A percentile compares a stretch with the other conserved stretches of the same genome.
Conservation (phyloP, 1,139 yeast genomes). For the Suhomyces bribrorum region DNA sequence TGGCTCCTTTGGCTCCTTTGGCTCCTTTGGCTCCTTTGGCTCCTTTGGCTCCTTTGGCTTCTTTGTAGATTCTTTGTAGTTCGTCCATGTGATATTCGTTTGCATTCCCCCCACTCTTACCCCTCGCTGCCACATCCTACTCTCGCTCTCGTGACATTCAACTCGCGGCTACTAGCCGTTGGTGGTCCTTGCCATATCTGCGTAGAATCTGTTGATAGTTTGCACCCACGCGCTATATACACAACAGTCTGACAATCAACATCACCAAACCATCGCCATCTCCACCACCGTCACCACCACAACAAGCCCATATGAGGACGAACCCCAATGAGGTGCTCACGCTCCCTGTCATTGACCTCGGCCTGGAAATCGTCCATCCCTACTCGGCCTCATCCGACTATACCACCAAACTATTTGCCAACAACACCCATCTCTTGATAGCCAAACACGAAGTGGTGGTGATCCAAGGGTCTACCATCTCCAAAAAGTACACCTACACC, state of each 20-base stretch:
- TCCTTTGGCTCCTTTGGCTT: too few relatives aligned
- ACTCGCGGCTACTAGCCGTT: too few relatives aligned
- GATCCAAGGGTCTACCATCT: slow-evolving; percentile 50
- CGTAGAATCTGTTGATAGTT: too few relatives aligned
- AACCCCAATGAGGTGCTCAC: slow-evolving; percentile 14
- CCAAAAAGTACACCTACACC: slow-evolving; percentile 51
- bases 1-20: too few relatives aligned
- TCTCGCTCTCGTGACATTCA: too few relatives aligned
- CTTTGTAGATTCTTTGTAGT: too few relatives aligned
- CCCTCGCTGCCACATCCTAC: not conserved
- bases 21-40: too few relatives aligned
- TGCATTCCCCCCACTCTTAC: not conserved
- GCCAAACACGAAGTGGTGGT: slow-evolving; percentile 38
- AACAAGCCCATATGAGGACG: slow-evolving; percentile 12
- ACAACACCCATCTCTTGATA: slow-evolving; percentile 34
- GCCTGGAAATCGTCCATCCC: slow-evolving; percentile 20
- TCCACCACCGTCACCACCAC: not conserved
- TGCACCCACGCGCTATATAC: slow-evolving; percentile 9
- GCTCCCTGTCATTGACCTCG: slow-evolving; percentile 23
- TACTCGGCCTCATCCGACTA: slow-evolving; percentile 19
- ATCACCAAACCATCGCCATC: not conserved
- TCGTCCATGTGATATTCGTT: not conserved
- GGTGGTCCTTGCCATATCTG: too few relatives aligned
- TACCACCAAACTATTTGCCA: slow-evolving; percentile 25
- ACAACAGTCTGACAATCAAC: not conserved